Base-by-base conservation (phyloP, 2,329 filamentous ascomycete species). In the Torrubiella hemipterigena region DNA sequence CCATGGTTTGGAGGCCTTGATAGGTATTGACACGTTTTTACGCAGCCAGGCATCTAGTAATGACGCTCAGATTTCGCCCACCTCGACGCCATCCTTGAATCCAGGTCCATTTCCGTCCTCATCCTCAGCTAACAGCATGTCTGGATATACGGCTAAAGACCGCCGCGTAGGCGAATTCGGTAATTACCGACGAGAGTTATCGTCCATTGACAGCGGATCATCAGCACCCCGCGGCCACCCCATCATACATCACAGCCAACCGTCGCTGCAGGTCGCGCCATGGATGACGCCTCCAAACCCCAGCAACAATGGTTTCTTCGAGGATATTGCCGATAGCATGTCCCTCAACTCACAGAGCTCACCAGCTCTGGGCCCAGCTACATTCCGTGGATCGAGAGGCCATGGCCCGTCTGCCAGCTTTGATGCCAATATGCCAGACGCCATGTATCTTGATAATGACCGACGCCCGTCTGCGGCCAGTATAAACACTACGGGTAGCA, bases 391-490 rank as follows among this genome's bases (percentile, higher is more conserved):
- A n/a, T n/a, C n/a, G n/a, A 47, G 44, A 40, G 50, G 48, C 33
- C 30, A 38, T 35, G n/a, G n/a, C n/a, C 44, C 50, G 28, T 38
- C 49, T 32, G 67, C 63, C 38, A 63, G 65, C 38, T 73, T 67
- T 43, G 79, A 82, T 31, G 72, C 73, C 4, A n/a, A n/a, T n/a
- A n/a, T n/a, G n/a, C 65, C 72, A 7, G 77, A 80, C 31, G 55
- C 61, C 25, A 58, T 69, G 27, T 77, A 69, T 46, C 62, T 62
- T 38, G 61, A 65, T 36, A 82, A 93, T 48, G 80, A 82, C 44
- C 68, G 91, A 39, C 73, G 89, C 30, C 89, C 89, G 3, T 96
- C 91, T 4, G 71, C 85, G 30, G 86, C 86, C 23, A 95, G 87
- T 55, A 77, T 87, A 40, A 47, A 54, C 33, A 86, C 81, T 11